phyloP scores from a whole-genome alignment of 306 rosid genomes.

The Vigna radiata region DNA sequence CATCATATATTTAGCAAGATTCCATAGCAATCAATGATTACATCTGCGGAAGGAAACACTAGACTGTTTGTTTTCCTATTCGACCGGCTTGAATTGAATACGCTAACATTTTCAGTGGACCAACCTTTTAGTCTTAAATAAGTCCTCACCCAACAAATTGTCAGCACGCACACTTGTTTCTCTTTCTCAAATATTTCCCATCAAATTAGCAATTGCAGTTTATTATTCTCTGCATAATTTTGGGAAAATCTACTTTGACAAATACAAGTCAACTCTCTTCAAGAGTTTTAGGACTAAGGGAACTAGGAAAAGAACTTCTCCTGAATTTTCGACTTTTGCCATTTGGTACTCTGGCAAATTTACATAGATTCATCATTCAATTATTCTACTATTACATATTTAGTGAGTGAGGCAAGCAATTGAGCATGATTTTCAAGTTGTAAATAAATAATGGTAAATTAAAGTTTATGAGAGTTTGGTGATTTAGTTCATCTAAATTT shows the following conservation, averaged over 20 bases:
- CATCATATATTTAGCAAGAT: slow-evolving; percentile 45
- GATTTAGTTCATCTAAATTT: neutral
- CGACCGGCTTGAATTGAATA: slow-evolving; percentile 35
- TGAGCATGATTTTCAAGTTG: neutral
- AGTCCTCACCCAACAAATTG: slow-evolving; percentile 35
- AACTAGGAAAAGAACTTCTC: neutral
- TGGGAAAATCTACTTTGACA: neutral
- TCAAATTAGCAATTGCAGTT: neutral
- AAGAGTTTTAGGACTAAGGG: neutral
- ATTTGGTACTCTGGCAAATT: slow-evolving; percentile 9
- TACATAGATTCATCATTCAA: slow-evolving; percentile 3
- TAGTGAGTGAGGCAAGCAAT: neutral
- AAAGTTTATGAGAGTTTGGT: neutral
- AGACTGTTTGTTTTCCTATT: slow-evolving; percentile 23
- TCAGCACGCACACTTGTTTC: slow-evolving; percentile 22
- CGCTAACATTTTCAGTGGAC: neutral
- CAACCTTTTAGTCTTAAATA: slow-evolving; percentile 7
- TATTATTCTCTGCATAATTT: neutral
- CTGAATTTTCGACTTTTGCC: slow-evolving; percentile 9
- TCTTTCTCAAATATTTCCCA: neutral
- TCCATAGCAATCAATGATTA: slow-evolving; percentile 37
- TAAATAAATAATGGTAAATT: neutral
- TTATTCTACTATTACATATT: neutral
- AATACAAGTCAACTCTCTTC: slow-evolving; percentile 16
- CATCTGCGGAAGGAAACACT: slow-evolving; percentile 30